phyloP scores from a whole-genome alignment of 495 filamentous ascomycete species.

The Astrothelium macrocarpum region DNA sequence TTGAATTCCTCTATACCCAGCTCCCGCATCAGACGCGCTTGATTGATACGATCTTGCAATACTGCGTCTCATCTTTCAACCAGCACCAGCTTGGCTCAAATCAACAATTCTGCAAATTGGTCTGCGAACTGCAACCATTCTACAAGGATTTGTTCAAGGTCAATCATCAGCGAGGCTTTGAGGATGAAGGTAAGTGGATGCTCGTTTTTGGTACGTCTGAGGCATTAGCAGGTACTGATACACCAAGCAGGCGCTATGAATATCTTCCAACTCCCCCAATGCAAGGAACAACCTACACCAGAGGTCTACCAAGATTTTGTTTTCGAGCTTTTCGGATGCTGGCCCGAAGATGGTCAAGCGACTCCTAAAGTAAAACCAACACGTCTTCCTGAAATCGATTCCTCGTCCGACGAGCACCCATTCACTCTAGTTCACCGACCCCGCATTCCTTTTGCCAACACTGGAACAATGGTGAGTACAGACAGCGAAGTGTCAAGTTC shows the following conservation, averaged over 20 bases:
- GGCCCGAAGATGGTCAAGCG: background rate
- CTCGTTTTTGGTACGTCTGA: background rate
- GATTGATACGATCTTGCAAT: slow-evolving; percentile 25
- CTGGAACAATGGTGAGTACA: background rate
- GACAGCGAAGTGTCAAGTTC: background rate
- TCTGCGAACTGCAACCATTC: slow-evolving; percentile 22
- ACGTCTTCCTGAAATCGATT: background rate
- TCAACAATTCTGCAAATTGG: slow-evolving; percentile 19
- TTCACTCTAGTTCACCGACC: background rate
- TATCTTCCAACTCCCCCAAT: background rate
- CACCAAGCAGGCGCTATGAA: background rate
- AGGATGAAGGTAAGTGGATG: slow-evolving; percentile 27
- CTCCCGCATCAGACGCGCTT: slow-evolving; percentile 16
- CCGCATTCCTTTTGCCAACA: no score
- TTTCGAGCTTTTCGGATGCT: background rate
- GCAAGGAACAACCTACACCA: background rate
- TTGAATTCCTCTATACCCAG: slow-evolving; percentile 26
- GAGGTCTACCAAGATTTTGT: background rate
- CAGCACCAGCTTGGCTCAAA: slow-evolving; percentile 22
- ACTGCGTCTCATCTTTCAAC: slow-evolving; percentile 27
- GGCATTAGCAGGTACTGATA: background rate
- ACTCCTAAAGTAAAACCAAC: background rate
- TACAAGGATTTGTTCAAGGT: slow-evolving; percentile 25
- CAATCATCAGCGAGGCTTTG: slow-evolving; percentile 19
- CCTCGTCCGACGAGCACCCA: background rate